These are phyloP conservation scores for Trichoderma brevicompactum DNA, from an alignment of 2,329 filamentous ascomycete species.

Conservation along the genomic window DNA sequence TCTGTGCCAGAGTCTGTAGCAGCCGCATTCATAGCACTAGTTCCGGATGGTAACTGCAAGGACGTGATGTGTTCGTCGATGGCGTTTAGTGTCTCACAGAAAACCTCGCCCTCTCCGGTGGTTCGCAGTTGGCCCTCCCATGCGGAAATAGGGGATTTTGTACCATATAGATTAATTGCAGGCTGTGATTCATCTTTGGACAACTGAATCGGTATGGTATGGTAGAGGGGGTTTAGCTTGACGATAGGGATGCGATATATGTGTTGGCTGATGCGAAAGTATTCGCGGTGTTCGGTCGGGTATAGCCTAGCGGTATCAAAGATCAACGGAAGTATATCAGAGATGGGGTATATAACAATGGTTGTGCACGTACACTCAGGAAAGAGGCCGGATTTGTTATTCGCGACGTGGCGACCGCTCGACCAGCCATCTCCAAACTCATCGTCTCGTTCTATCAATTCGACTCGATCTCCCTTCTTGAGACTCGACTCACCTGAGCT, in stretches of 20 bases:
- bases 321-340: neutral
- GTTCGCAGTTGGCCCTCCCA: conserved; percentile 47
- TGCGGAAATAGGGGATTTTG: conserved; percentile 37
- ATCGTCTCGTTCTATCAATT: conserved; percentile 82
- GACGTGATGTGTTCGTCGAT: conserved; percentile 98
- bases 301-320: conserved; percentile 54
- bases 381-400: conserved; percentile 76
- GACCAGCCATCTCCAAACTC: conserved; percentile 91
- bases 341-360: too few relatives aligned
- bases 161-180: conserved; percentile 37
- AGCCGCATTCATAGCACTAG: conserved; percentile 55
- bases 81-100: conserved; percentile 92
- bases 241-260: conserved; percentile 41
- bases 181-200: conserved; percentile 43
- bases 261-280: conserved; percentile 33
- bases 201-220: conserved; percentile 48
- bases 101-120: conserved; percentile 67
- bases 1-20: conserved; percentile 83
- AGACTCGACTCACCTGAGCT: conserved; percentile 93
- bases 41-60: conserved; percentile 62
- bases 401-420: conserved; percentile 73
- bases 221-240: conserved; percentile 44
- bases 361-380: conserved; percentile 68
- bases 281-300: conserved; percentile 49
- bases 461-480: conserved; percentile 80